Base-by-base conservation (phyloP, 2,329 filamentous ascomycete species). In the Colletotrichum shisoi region DNA sequence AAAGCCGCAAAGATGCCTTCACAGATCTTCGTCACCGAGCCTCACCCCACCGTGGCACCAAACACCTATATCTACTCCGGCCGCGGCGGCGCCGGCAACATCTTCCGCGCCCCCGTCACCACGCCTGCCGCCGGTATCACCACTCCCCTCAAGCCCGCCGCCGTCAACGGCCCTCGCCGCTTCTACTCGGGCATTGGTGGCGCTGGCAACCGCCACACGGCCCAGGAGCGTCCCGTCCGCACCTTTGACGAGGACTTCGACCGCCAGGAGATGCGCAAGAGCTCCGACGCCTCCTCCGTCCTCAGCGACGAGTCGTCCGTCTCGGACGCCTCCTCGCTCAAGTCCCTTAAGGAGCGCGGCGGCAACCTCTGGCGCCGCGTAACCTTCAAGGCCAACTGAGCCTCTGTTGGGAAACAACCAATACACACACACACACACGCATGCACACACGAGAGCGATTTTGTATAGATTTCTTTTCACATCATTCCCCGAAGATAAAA, bases 101-200 rank as follows among this genome's bases (percentile, higher is more conserved):
- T 80, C 74, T 82, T 83, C 77, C 83, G 82, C 63, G 79, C 81
- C 13, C 77, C 81, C 19, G 70, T 73, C 6, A 71, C 69, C 39
- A 80, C 79, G 57, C 78, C 80, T 13, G 72, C 79, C 40, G 76
- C 86, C 73, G 82, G 82, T 73, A 79, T 84, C 58, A 81, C 84
- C 63, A 83, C 85, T 63, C 76, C 81, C 63, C 80, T 83, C 68
- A 67, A 75, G 62, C 82, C 79, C 64, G 79, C 80, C 70, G 76
- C 77, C 8, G 78, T 82, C 21, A 78, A 80, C 59, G 73, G 76
- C 67, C 71, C 79, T 65, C 76, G 80, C 67, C 82, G 84, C 79
- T 89, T 89, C 82, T 85, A 87, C 79, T 84, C 84, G 12, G 89
- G 89, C 72, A 87, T 89, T 65, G 89, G 89, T 71, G 88, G 89